phyloP scores from a whole-genome alignment of 768 basidiomycete species.

The Omphalotus guepiniiformis region DNA sequence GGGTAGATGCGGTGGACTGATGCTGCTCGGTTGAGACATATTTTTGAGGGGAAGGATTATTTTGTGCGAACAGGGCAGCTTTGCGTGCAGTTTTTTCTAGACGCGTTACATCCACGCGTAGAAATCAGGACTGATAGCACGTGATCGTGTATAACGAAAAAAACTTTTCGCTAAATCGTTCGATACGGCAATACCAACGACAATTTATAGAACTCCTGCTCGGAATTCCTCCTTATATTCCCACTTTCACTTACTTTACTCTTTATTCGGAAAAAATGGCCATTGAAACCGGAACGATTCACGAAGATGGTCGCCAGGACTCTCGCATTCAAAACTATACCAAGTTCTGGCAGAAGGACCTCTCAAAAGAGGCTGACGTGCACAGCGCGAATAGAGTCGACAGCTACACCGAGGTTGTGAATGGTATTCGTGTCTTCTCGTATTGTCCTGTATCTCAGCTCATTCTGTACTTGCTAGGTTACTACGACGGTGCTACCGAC shows the following conservation, averaged over 20 bases:
- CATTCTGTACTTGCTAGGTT: too few species aligned
- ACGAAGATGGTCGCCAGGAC: constrained; percentile 56
- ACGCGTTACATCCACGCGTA: too few species aligned
- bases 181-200: too few species aligned
- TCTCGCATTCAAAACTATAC: constrained; percentile 82
- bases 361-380: constrained; percentile 55
- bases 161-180: too few species aligned
- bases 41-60: constrained; percentile 10
- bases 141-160: too few species aligned
- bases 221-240: background rate
- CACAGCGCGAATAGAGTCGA: constrained; percentile 72
- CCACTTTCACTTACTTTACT: background rate
- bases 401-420: constrained; percentile 90
- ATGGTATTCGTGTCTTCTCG: constrained; percentile 51
- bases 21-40: constrained; percentile 7
- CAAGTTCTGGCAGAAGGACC: constrained; percentile 88
- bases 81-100: constrained; percentile 71
- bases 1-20: constrained; percentile 7
- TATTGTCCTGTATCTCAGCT: constrained; percentile 1
- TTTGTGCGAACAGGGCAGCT: constrained; percentile 40
- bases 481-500: constrained; percentile 95
- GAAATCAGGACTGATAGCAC: too few species aligned
- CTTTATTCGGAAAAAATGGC: too few species aligned
- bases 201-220: too few species aligned
- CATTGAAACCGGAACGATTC: background rate